Conservation (phyloP, 345 rosid genomes). For the Corymbia maculata region DNA sequence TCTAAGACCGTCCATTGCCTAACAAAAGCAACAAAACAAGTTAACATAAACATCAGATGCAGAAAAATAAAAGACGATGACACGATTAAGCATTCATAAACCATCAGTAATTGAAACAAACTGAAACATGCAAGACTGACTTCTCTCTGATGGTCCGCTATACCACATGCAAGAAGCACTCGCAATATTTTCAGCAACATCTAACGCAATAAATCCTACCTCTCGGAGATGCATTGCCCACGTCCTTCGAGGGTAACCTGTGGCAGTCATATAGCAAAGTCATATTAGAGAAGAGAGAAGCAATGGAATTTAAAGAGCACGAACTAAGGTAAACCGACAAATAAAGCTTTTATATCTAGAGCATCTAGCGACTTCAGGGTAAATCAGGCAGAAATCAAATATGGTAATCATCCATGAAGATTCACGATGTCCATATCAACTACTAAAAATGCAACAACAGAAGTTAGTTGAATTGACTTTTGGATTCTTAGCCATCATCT, state of each 20-base stretch:
- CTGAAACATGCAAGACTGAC: neutral
- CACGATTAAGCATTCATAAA: neutral
- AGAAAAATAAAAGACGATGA: neutral
- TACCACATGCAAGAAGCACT: neutral
- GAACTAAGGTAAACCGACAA: neutral
- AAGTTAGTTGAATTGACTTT: neutral
- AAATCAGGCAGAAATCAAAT: neutral
- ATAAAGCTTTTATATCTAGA: neutral
- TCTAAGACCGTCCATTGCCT: constrained; percentile 55
- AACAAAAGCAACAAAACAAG: neutral
- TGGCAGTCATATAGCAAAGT: neutral
- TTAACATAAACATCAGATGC: neutral
- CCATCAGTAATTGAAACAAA: neutral
- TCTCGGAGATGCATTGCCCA: too few species aligned
- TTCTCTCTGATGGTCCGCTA: neutral
- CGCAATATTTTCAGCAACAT: neutral
- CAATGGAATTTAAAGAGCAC: neutral
- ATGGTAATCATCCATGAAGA: neutral
- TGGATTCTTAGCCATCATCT: neutral
- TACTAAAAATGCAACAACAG: neutral
- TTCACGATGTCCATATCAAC: neutral
- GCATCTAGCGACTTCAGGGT: neutral
- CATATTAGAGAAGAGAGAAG: neutral
- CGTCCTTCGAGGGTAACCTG: neutral
- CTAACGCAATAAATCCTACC: too few species aligned